Conservation (phyloP, 2,329 filamentous ascomycete genomes). For the Aspergillus hortae region DNA sequence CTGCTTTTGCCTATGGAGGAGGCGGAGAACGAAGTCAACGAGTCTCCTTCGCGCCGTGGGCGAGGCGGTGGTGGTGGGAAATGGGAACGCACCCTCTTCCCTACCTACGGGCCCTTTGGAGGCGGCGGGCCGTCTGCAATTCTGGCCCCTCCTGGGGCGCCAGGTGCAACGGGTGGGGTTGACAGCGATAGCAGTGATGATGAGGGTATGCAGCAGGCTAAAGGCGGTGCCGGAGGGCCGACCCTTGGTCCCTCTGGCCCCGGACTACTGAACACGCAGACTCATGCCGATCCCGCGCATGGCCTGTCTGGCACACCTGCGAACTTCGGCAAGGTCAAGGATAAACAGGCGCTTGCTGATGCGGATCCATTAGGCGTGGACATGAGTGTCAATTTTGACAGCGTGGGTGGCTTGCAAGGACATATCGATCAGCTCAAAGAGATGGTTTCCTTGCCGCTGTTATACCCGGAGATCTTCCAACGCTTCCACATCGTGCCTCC, state of each 20-base stretch:
- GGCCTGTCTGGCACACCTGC: slow-evolving; percentile 62
- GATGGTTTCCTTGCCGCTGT: slow-evolving; percentile 90
- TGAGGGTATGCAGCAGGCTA: slow-evolving; percentile 66
- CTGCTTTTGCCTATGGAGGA: slow-evolving; percentile 69
- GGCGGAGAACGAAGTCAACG: slow-evolving; percentile 63
- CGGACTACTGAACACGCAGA: slow-evolving; percentile 54
- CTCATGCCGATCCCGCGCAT: slow-evolving; percentile 56
- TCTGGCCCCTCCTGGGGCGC: slow-evolving; percentile 65
- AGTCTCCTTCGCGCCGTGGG: slow-evolving; percentile 66
- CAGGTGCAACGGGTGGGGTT: slow-evolving; percentile 69
- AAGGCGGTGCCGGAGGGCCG: slow-evolving; percentile 61
- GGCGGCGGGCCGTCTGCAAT: slow-evolving; percentile 70
- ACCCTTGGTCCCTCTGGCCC: slow-evolving; percentile 51
- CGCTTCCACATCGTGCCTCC: slow-evolving; percentile 91
- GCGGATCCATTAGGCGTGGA: slow-evolving; percentile 93
- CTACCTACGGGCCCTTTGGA: slow-evolving; percentile 89
- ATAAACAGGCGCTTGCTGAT: slow-evolving; percentile 86
- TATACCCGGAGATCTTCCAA: slow-evolving; percentile 92
- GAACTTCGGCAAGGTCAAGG: slow-evolving; percentile 90
- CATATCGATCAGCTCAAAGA: slow-evolving; percentile 98
- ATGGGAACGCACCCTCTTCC: slow-evolving; percentile 81
- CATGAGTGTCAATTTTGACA: slow-evolving; percentile 86
- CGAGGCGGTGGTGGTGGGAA: slow-evolving; percentile 56
- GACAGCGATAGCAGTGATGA: slow-evolving; percentile 98
- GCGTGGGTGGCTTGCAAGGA: slow-evolving; percentile 85